These are phyloP conservation scores for Mycena rosella DNA, from an alignment of 768 basidiomycete genomes.

Conservation along the genomic window DNA sequence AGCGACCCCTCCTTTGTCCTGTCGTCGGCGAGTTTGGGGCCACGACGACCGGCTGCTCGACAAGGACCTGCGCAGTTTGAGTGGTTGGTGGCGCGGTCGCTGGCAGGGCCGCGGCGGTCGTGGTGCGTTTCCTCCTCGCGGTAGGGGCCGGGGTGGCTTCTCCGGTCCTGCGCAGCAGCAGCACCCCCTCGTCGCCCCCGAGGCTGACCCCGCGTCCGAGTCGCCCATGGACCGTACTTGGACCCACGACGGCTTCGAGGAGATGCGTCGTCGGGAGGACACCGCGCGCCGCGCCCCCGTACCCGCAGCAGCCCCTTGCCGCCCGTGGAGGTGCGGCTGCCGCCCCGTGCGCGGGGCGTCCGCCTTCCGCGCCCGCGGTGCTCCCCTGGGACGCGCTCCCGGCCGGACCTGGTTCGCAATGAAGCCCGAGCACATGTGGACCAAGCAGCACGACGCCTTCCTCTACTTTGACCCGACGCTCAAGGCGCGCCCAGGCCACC, in stretches of 20 bases:
- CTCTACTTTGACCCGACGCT: conserved; percentile 74
- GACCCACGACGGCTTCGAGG: conserved; percentile 92
- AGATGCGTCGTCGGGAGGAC: conserved; percentile 85
- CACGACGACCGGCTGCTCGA: conserved; percentile 93
- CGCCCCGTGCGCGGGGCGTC: conserved; percentile 24
- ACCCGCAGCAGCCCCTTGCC: conserved; percentile 32
- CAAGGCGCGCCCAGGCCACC: conserved; percentile 70
- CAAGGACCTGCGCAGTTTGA: conserved; percentile 84
- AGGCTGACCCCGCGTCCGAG: conserved; percentile 47
- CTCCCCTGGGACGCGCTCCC: conserved; percentile 45
- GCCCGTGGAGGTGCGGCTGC: conserved; percentile 60
- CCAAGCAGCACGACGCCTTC: conserved; percentile 83
- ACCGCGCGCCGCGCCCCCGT: conserved; percentile 55
- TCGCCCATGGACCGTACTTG: conserved; percentile 79
- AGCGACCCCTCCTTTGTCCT: conserved; percentile 89
- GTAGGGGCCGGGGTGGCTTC: conserved; percentile 70
- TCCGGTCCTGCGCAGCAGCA: conserved; percentile 34
- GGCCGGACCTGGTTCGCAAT: conserved; percentile 75
- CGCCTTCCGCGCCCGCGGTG: conserved; percentile 46
- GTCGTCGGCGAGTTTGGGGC: conserved; percentile 95
- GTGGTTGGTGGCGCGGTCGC: conserved; percentile 89
- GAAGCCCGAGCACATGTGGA: conserved; percentile 88
- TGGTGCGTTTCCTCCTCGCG: conserved; percentile 59
- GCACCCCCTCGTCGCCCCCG: conserved; percentile 28
- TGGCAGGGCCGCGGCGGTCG: conserved; percentile 82